Evolutionary conservation across 805 yeast species (phyloP), one percentile per base, ranked within the genome.

Genomic region (Priceomyces medius): DNA sequence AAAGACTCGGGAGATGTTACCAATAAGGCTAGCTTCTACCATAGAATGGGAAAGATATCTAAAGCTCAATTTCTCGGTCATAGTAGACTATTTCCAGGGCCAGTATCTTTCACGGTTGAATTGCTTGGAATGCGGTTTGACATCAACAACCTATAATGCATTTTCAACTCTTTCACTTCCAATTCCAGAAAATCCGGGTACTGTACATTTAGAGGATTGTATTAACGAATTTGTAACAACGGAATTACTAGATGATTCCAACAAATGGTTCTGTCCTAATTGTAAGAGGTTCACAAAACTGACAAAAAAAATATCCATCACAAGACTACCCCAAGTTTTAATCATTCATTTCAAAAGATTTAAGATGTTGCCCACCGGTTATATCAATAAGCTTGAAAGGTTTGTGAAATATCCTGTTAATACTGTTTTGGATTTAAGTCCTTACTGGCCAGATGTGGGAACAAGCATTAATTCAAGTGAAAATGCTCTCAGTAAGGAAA

Each of bases 11-110:
- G 98, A 90, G 56, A 63, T 63, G 20, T 62, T 88, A 54, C 85
- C 95, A 0, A 73, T 88, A 2, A 72, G 96, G 43, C 69, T 85
- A 19, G 97, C 96, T 0, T 82, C 96, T 0, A 78, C 93, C 0
- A 79, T 88, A 37, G 97, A 90, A 58, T 90, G 98, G 98, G 96
- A 87, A 54, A 68, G 95, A 43, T 88, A 88, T 57, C 66, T 88
- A 41, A 81, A 80, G 43, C 76, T 86, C 16, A 88, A 90, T 56
- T 81, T 83, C 48, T 88, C 96, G 29, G 73, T 83, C 1, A 75
- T 90, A 18, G 93, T 86, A 2, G 90, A 86, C 50, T 74, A 80
- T 38, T 88, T 88, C 58, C 95, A 88, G 57, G 98, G 97, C 1
- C 97, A 90, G 61, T 85, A 83, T 53, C 74, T 85, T 37, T 85